Conservation (phyloP, 2,329 filamentous ascomycete species). For the Niveomyces coronatus region DNA sequence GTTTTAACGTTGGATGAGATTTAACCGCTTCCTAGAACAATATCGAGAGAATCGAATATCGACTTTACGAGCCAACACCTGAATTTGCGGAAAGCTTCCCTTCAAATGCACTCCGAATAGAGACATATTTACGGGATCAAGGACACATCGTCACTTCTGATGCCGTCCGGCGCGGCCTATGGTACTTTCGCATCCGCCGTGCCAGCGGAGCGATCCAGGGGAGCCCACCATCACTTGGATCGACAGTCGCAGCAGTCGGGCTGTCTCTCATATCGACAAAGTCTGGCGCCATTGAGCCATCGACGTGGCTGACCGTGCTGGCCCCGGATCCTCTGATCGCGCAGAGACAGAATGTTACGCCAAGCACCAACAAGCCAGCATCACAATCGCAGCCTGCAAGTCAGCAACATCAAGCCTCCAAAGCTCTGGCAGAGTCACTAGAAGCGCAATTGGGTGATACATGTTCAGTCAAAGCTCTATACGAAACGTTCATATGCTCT, state of each 20-base stretch:
- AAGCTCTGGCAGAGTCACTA: constrained; percentile 5
- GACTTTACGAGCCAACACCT: constrained; percentile 41
- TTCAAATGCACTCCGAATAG: constrained; percentile 39
- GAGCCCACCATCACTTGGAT: constrained; percentile 7
- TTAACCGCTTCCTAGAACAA: constrained; percentile 36
- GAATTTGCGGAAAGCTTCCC: constrained; percentile 34
- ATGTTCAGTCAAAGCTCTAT: constrained; percentile 30
- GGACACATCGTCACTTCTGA: constrained; percentile 46
- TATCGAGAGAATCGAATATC: constrained; percentile 43
- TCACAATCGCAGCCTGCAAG: constrained; percentile 7
- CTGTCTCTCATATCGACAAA: background rate
- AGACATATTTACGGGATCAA: constrained; percentile 38
- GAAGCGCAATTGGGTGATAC: constrained; percentile 16
- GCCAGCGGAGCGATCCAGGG: constrained; percentile 27
- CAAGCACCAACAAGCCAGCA: background rate
- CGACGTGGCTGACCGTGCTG: constrained; percentile 3
- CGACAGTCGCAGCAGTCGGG: constrained; percentile 2
- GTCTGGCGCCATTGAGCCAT: constrained; percentile 4
- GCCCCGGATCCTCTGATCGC: background rate
- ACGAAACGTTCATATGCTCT: constrained; percentile 46
- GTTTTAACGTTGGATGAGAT: constrained; percentile 7
- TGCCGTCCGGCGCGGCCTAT: constrained; percentile 37
- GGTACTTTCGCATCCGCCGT: constrained; percentile 41
- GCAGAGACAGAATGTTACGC: background rate
- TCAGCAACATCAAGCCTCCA: constrained; percentile 19